phyloP scores from a whole-genome alignment of 805 yeast genomes.

The Yamadazyma takamatsuzukensis region DNA sequence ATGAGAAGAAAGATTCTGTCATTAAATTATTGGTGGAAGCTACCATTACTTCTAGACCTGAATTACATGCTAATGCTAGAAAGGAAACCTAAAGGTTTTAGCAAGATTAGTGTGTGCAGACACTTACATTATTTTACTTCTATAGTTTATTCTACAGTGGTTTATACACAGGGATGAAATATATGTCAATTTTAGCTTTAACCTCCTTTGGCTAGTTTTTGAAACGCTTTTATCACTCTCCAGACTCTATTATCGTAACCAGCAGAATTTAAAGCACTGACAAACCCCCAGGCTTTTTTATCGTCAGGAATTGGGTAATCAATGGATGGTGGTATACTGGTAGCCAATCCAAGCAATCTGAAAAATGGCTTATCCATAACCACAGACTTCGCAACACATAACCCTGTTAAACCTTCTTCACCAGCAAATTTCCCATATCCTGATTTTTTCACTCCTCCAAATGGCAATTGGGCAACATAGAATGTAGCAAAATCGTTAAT shows the following conservation, averaged over 20 bases:
- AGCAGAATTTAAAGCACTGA: constrained; percentile 73
- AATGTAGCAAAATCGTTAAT: constrained; percentile 97
- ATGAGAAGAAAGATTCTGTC: constrained; percentile 61
- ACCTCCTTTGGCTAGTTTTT: constrained; percentile 36
- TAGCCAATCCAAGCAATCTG: constrained; percentile 52
- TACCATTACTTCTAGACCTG: constrained; percentile 74
- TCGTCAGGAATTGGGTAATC: constrained; percentile 89
- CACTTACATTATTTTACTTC: constrained; percentile 2
- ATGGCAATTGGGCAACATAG: constrained; percentile 93
- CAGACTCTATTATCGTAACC: constrained; percentile 77
- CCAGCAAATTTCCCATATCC: constrained; percentile 99
- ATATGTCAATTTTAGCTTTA: neutral
- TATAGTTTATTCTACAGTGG: neutral
- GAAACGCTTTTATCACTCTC: constrained; percentile 48
- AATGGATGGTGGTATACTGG: constrained; percentile 80
- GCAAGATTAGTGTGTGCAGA: neutral
- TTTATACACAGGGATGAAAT: neutral
- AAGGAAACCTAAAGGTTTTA: constrained; percentile 1
- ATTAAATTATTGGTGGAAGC: constrained; percentile 76
- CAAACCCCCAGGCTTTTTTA: constrained; percentile 85
- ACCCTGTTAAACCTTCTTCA: constrained; percentile 89
- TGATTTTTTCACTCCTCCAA: constrained; percentile 90
- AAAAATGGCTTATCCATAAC: constrained; percentile 81
- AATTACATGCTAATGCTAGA: constrained; percentile 73
- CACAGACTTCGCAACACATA: constrained; percentile 82